phyloP scores from a whole-genome alignment of 139 green algal genomes.

The Closterium sp. region DNA sequence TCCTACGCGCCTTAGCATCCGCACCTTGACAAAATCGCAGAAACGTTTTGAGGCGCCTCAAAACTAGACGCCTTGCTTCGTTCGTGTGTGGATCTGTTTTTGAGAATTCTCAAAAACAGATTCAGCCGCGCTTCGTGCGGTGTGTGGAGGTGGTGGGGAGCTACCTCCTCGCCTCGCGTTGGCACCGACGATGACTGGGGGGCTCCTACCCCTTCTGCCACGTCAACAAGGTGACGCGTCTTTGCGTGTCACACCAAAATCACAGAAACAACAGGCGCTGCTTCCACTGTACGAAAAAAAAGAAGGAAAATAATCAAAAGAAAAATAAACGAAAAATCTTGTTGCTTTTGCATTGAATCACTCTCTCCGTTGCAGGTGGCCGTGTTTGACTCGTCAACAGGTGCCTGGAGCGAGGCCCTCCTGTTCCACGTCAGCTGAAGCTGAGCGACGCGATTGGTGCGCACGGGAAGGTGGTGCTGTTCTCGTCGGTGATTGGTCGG shows the following conservation, averaged over 20 bases:
- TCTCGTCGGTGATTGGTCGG: not conserved
- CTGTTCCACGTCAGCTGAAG: not conserved
- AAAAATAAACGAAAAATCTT: too few species aligned
- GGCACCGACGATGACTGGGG: not conserved
- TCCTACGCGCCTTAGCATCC: too few species aligned
- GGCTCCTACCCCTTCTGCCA: not conserved
- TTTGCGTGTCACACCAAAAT: too few species aligned
- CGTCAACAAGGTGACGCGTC: not conserved
- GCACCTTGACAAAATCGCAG: too few species aligned
- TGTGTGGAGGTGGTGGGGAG: not conserved
- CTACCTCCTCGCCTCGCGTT: not conserved
- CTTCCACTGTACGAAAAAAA: too few species aligned
- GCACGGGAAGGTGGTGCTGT: not conserved
- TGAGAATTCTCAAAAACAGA: too few species aligned
- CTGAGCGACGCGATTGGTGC: not conserved
- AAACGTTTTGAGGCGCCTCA: too few species aligned
- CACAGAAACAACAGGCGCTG: too few species aligned
- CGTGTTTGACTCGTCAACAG: not conserved
- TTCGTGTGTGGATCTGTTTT: too few species aligned
- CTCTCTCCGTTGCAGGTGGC: not conserved
- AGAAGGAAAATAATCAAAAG: too few species aligned
- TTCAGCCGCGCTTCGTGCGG: not conserved
- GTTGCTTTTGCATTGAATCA: too few species aligned
- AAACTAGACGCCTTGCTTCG: too few species aligned
- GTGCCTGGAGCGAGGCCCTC: not conserved